Evolutionary conservation across 2,329 filamentous ascomycete species (phyloP).

Genomic region (Stenocarpella maydis): DNA sequence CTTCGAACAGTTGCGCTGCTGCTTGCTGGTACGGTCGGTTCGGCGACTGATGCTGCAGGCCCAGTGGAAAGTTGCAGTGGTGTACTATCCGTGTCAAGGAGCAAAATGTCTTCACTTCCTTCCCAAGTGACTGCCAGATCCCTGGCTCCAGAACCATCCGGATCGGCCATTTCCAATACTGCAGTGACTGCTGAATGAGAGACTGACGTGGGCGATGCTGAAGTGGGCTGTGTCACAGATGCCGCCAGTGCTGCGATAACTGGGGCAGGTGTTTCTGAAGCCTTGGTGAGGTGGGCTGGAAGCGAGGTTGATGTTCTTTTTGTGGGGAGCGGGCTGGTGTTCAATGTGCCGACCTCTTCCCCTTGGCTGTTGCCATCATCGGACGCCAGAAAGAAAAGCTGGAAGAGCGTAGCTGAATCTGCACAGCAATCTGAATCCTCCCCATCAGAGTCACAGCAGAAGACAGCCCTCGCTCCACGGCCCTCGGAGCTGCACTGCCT

Average conservation of each 20-base stretch:
- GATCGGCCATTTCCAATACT: neutral
- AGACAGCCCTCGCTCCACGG: neutral
- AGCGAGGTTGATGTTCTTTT: neutral
- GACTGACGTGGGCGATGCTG: neutral
- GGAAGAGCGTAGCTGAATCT: conserved; percentile 11
- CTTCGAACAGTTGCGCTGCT: neutral
- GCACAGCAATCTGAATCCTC: conserved; percentile 13
- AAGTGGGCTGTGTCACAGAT: neutral
- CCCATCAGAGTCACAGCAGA: conserved; percentile 18
- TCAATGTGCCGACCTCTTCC: neutral
- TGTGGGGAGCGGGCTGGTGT: neutral
- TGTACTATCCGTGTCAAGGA: neutral
- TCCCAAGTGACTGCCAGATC: neutral
- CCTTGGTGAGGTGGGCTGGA: neutral
- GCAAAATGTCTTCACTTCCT: neutral
- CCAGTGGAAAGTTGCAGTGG: neutral
- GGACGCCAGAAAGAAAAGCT: neutral
- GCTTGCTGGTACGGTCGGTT: neutral
- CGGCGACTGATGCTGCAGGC: neutral
- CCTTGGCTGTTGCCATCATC: neutral
- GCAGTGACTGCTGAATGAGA: neutral
- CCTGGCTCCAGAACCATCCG: neutral
- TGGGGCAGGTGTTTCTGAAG: neutral
- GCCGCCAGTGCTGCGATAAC: neutral
- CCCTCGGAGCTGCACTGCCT: conserved; percentile 14